These are phyloP conservation scores for Pythium dissotocum DNA, from an alignment of 352 stramenopile genomes.

Conservation along the genomic window DNA sequence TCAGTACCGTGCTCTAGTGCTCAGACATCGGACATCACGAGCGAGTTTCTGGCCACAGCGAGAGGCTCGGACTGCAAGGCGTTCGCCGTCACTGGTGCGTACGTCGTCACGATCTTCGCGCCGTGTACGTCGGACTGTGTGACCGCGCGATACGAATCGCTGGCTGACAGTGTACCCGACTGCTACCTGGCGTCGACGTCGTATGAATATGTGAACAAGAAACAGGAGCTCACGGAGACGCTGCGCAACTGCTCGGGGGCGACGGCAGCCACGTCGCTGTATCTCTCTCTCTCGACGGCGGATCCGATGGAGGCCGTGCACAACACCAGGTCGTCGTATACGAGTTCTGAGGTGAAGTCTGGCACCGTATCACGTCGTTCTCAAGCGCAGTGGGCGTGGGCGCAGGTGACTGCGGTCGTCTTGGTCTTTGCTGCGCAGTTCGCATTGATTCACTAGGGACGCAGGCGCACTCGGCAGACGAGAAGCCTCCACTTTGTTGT, in stretches of 20 bases:
- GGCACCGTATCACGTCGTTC: too few relatives aligned
- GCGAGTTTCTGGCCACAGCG: background rate
- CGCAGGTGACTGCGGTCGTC: too few relatives aligned
- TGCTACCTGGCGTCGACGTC: background rate
- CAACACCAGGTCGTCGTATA: too few relatives aligned
- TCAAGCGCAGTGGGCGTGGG: too few relatives aligned
- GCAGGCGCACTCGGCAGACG: too few relatives aligned
- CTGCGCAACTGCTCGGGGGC: background rate
- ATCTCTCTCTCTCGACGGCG: too few relatives aligned
- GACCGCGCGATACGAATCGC: background rate
- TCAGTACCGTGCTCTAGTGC: background rate
- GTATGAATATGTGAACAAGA: background rate
- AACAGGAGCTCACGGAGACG: background rate
- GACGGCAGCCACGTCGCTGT: background rate
- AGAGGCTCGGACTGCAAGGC: background rate
- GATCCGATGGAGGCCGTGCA: too few relatives aligned
- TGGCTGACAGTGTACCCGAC: background rate
- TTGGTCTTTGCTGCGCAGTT: too few relatives aligned
- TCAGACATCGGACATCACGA: background rate
- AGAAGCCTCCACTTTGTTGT: too few relatives aligned
- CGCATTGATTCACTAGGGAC: too few relatives aligned
- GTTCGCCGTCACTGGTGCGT: background rate
- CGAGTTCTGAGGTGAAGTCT: too few relatives aligned
- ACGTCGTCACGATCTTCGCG: background rate
- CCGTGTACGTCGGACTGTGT: background rate